A percentile compares a stretch with the other conserved stretches of the same genome.
Conservation (phyloP, 2,329 filamentous ascomycete species). For the Fusarium lateritium region DNA sequence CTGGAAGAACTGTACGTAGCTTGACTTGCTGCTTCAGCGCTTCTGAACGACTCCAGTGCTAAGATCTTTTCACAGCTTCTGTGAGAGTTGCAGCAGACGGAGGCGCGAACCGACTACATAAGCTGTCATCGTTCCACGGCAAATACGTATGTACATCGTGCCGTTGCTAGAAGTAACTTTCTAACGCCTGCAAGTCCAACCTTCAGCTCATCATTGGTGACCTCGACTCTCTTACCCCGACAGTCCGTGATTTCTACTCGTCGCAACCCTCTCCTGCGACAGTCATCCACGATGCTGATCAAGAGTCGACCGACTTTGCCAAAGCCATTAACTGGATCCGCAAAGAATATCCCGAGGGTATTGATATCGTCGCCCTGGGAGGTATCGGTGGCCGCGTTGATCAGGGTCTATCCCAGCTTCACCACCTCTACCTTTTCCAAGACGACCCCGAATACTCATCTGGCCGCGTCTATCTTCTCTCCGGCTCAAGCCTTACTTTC, state of each 20-base stretch:
- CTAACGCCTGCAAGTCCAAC: slow-evolving; percentile 61
- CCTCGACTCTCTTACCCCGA: slow-evolving; percentile 82
- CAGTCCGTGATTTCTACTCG: slow-evolving; percentile 77
- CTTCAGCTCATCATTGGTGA: slow-evolving; percentile 88
- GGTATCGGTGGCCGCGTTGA: slow-evolving; percentile 92
- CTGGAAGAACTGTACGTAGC: slow-evolving; percentile 63
- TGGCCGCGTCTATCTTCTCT: slow-evolving; percentile 82
- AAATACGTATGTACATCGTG: slow-evolving; percentile 58
- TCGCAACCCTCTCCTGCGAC: slow-evolving; percentile 64
- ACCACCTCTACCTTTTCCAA: slow-evolving; percentile 82
- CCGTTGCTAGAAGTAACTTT: not conserved
- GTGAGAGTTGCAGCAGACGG: slow-evolving; percentile 89
- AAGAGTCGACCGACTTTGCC: slow-evolving; percentile 91
- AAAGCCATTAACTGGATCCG: slow-evolving; percentile 80
- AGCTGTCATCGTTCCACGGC: slow-evolving; percentile 59
- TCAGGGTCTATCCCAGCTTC: slow-evolving; percentile 89
- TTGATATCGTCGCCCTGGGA: slow-evolving; percentile 84
- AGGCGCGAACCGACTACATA: slow-evolving; percentile 83
- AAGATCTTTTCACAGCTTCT: slow-evolving; percentile 62
- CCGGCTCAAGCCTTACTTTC: slow-evolving; percentile 85
- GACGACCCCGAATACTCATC: slow-evolving; percentile 62
- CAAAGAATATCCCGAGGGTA: slow-evolving; percentile 49
- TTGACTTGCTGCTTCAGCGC: slow-evolving; percentile 5
- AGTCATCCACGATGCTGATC: slow-evolving; percentile 81
- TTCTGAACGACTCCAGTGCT: slow-evolving; percentile 26